Evolutionary conservation across 768 basidiomycete species (phyloP), one percentile per base, ranked within the genome.

Genomic region (Pulveroboletus ravenelii): DNA sequence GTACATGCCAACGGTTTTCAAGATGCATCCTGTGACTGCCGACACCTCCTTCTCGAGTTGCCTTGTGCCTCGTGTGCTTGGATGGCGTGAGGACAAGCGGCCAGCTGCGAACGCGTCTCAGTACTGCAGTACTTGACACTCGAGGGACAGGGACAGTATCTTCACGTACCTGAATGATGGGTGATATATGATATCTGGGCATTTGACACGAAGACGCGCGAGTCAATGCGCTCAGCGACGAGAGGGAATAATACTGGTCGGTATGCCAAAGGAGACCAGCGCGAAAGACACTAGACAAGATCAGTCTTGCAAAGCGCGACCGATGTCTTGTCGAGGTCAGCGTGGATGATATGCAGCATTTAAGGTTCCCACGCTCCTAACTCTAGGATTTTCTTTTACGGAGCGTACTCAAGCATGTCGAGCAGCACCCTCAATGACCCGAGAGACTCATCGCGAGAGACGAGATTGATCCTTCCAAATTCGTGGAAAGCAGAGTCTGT

Each of bases 391-490:
- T 30, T 18, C n/a, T 60, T 3, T 40, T 48, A 53, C 43, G 43
- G n/a, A n/a, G 6, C 8, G 48, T 20, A 43, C 25, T 27, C 52
- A 32, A 54, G 55, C 55, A 80, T 75, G 68, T 61, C 62, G 37
- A 61, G 45, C 40, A 61, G 48, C 46, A 30, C 13, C 10, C 41
- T 54, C 41, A 78, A 79, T 51, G 85, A 90, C 66, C 84, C 87
- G 13, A 75, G 87, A 50, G 82, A 89, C 57, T 54, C 79, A 27
- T 76, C 82, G 10, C 76, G 81, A 9, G 88, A 88, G 62, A 72
- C 70, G 0, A 72, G 74, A 35, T 68, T 83, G 55, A 69, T 73
- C 1, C 67, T 84, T n/a, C 89, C 89, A 0, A 76, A 74, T 50
- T 76, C 77, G 14, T 91, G 89, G 88, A 72, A 72, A 44, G 68